Conservation (phyloP, 371 early-diverging fungal species). For the Mortierella polycephala region DNA sequence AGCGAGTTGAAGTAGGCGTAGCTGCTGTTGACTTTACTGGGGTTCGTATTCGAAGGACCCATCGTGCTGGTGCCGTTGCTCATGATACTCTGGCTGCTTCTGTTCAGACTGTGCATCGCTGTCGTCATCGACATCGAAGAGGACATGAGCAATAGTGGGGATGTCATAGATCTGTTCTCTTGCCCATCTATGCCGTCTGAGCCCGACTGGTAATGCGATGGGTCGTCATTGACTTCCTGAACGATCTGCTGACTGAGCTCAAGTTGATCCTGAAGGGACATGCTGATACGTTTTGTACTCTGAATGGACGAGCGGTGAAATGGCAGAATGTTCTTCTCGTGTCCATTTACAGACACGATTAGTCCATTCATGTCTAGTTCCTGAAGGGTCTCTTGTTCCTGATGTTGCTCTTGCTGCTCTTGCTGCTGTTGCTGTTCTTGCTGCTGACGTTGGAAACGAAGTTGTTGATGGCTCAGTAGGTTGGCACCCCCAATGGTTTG, state of each 20-base stretch:
- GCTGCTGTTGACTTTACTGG: slow-evolving; percentile 45
- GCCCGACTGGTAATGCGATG: slow-evolving; percentile 17
- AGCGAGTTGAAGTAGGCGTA: slow-evolving; percentile 46
- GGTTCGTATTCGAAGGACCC: slow-evolving; percentile 43
- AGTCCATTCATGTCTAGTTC: slow-evolving; percentile 20
- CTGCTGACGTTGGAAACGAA: slow-evolving; percentile 27
- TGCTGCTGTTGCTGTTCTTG: slow-evolving; percentile 17
- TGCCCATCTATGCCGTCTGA: slow-evolving; percentile 25
- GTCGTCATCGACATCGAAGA: slow-evolving; percentile 52
- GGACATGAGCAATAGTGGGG: slow-evolving; percentile 47
- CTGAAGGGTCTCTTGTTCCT: background rate
- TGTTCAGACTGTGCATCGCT: slow-evolving; percentile 36
- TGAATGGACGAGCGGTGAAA: slow-evolving; percentile 29
- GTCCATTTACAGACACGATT: slow-evolving; percentile 46
- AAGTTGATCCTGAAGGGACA: slow-evolving; percentile 54
- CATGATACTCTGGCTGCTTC: slow-evolving; percentile 47
- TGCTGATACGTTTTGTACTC: slow-evolving; percentile 19
- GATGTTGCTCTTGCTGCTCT: slow-evolving; percentile 4
- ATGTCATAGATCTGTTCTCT: slow-evolving; percentile 23
- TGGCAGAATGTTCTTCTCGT: slow-evolving; percentile 42
- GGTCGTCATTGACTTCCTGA: slow-evolving; percentile 32
- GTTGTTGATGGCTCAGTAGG: slow-evolving; percentile 36
- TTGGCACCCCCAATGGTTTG: slow-evolving; percentile 25
- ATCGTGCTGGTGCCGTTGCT: slow-evolving; percentile 53
- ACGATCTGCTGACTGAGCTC: slow-evolving; percentile 53